Evolutionary conservation across 2,329 filamentous ascomycete species (phyloP), one percentile per base, ranked within the genome.

Genomic region (Alternaria sp.): DNA sequence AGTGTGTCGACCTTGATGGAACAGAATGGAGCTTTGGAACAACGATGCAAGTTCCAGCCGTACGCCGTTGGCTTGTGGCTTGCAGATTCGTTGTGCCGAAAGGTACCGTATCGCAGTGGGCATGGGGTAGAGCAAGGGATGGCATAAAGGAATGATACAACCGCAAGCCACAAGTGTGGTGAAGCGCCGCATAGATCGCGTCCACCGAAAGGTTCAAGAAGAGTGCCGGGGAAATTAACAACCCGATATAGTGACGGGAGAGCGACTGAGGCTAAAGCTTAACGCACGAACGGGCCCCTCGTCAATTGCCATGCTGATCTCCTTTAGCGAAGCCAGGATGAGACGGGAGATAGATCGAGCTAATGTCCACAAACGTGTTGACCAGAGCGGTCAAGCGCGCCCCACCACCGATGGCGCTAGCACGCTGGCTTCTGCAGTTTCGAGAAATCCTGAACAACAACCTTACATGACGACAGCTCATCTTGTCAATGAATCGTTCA

Each of bases 171-270:
- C 51, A 23, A 21, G 26, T 31, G 37, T 26, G 24, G 44, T 41
- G 42, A 26, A 40, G 36, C 48, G 56, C 56, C 50, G 44, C 37
- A 40, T 39, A 40, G 11, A 31, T 58, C 45, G 56, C 51, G 29
- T 48, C 34, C 51, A 41, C 51, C 56, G 51, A 58, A 50, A 33
- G 39, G 29, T n/a, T 42, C 24, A 46, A 17, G 26, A 44, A n/a
- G 23, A 39, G 13, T 29, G 44, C n/a, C 42, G 44, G 46, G 41
- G 34, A 24, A 26, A 46, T 39, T 36, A 23, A 24, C 14, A 24
- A 28, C 39, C 45, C 34, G 53, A 48, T 65, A 65, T 65, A 66
- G 63, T 39, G 51, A 59, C 57, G 62, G 62, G 63, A 66, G 62
- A 61, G 62, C 56, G 54, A 54, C 60, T 57, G 56, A 65, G 52